A percentile compares a stretch with the other conserved stretches of the same genome.
Evolutionary conservation across 176 grass and related monocot genomes (phyloP).

Genomic region (Zoysia pacifica): DNA sequence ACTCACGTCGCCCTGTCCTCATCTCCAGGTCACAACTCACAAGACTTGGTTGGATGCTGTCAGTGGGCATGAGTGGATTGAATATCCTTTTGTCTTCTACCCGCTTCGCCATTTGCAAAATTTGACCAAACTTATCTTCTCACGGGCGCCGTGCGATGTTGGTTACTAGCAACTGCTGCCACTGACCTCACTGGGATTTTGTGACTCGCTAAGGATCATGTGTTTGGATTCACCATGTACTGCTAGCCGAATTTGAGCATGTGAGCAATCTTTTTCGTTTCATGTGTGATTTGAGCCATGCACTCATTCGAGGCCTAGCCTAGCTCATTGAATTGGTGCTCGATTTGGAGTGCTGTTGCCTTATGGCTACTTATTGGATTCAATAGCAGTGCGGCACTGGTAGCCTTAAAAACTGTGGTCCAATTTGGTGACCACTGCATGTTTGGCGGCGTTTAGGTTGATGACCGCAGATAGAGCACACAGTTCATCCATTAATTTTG

Average conservation of each 20-base stretch:
- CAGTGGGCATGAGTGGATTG: conserved; percentile 4
- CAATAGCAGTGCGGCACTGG: not conserved
- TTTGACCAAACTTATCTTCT: conserved; percentile 18
- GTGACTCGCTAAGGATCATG: conserved; percentile 25
- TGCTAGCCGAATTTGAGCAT: not conserved
- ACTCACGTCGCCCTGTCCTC: conserved; percentile 13
- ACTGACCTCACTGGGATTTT: conserved; percentile 24
- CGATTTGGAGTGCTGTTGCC: not conserved
- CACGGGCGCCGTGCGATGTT: not conserved
- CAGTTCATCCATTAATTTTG: conserved; percentile 12
- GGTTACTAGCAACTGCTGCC: not conserved
- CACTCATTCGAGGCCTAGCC: not conserved
- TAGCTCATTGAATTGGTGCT: conserved; percentile 15
- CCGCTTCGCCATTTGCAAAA: not conserved
- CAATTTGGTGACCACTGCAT: conserved; percentile 14
- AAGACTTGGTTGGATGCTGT: not conserved
- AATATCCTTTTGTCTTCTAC: conserved; percentile 46
- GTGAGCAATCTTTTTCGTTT: not conserved
- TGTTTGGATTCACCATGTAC: conserved; percentile 23
- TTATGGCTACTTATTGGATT: conserved; percentile 19
- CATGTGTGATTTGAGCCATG: not conserved
- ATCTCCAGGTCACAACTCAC: not conserved
- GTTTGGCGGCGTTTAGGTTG: not conserved
- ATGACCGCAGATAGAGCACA: not conserved
- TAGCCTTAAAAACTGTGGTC: conserved; percentile 34